Conservation (phyloP, 352 stramenopile species). For the Phytopythium sindhum region DNA sequence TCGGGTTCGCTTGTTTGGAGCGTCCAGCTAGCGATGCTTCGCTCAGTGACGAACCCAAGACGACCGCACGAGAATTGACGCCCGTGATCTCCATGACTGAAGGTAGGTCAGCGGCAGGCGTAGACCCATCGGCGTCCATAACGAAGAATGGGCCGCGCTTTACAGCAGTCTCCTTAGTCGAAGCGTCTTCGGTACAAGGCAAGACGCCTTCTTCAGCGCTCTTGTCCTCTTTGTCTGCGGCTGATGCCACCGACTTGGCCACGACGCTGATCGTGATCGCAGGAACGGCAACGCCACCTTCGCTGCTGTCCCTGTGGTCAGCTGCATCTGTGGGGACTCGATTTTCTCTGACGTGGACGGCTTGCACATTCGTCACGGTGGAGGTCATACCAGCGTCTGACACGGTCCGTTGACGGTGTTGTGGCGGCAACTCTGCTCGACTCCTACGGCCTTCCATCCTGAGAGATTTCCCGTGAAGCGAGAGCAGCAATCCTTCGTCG, state of each 20-base stretch:
- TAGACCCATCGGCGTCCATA: neutral
- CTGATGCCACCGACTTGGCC: neutral
- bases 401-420: neutral
- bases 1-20: neutral
- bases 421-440: neutral
- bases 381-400: neutral
- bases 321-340: neutral
- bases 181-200: neutral
- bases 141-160: neutral
- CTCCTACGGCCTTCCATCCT: neutral
- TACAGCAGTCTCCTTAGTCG: too few relatives aligned
- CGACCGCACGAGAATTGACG: neutral
- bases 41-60: neutral
- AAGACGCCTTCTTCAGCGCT: neutral
- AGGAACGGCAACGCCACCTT: neutral
- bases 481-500: neutral
- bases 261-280: constrained; percentile 2
- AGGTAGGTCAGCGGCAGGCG: neutral
- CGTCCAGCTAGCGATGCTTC: neutral
- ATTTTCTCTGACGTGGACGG: neutral
- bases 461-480: neutral
- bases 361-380: neutral
- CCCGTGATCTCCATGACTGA: neutral
- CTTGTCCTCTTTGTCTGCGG: neutral
- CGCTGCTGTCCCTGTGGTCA: neutral